phyloP scores from a whole-genome alignment of 768 basidiomycete species.

The Auriculariales sp. region DNA sequence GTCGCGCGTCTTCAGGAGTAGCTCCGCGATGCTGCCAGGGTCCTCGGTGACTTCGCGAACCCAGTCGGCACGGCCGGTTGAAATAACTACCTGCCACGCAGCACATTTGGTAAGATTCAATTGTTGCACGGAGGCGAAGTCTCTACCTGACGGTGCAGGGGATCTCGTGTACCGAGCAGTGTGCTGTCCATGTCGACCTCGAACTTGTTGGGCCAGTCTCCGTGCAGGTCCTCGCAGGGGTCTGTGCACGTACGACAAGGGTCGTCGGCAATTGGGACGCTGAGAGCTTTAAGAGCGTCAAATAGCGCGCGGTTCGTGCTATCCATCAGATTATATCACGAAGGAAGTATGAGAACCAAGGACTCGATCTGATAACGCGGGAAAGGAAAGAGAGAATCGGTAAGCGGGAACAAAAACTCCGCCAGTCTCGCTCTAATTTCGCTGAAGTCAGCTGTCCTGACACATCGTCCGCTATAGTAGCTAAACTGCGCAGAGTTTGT shows the following conservation, averaged over 20 bases:
- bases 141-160: conserved; percentile 66
- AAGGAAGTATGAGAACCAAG: background rate
- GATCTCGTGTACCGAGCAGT: conserved; percentile 73
- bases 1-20: background rate
- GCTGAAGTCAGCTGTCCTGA: no score
- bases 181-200: conserved; percentile 65
- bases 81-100: conserved; percentile 73
- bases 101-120: background rate
- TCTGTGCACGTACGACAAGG: conserved; percentile 15
- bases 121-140: background rate
- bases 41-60: conserved; percentile 63
- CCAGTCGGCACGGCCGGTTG: conserved; percentile 87
- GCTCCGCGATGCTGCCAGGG: conserved; percentile 49
- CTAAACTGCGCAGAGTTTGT: no score
- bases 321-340: background rate
- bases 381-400: no score
- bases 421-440: no score
- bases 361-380: no score
- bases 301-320: background rate
- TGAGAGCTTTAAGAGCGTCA: background rate
- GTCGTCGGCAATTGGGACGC: conserved; percentile 14
- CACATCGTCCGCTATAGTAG: no score
- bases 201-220: conserved; percentile 59
- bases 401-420: no score
- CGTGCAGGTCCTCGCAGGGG: conserved; percentile 29